Percentiles rank a stretch among this genome's conserved stretches.
These are phyloP conservation scores for Mortierella sp. DNA, from an alignment of 371 early-diverging fungal species.

Conservation along the genomic window DNA sequence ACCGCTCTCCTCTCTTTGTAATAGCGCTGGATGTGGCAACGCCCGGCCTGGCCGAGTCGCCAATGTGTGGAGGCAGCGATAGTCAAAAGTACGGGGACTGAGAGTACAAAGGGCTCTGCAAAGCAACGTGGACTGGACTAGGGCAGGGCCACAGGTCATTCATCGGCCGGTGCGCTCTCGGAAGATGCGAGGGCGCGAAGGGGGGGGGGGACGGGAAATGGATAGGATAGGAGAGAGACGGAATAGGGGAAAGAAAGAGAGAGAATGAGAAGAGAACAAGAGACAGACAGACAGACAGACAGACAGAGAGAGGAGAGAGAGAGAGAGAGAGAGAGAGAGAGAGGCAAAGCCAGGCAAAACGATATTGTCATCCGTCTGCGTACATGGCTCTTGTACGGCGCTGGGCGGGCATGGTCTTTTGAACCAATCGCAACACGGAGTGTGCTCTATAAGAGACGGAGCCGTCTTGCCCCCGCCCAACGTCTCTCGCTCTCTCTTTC, in stretches of 20 bases:
- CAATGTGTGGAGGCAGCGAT: no score
- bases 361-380: neutral
- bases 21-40: no score
- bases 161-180: no score
- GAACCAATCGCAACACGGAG: neutral
- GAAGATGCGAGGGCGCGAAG: no score
- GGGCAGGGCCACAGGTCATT: no score
- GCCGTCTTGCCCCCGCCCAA: neutral
- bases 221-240: constrained; percentile 1
- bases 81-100: no score
- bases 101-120: no score
- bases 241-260: neutral
- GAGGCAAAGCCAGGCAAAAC: neutral
- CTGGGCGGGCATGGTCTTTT: neutral
- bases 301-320: neutral
- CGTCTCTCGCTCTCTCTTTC: neutral
- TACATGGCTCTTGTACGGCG: neutral
- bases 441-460: neutral
- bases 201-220: neutral
- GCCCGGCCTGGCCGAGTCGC: no score
- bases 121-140: no score
- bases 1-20: no score
- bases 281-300: neutral
- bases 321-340: neutral
- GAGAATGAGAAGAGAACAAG: neutral